Base-by-base conservation (phyloP, 148 eudicot species). In the Beta vulgaris region DNA sequence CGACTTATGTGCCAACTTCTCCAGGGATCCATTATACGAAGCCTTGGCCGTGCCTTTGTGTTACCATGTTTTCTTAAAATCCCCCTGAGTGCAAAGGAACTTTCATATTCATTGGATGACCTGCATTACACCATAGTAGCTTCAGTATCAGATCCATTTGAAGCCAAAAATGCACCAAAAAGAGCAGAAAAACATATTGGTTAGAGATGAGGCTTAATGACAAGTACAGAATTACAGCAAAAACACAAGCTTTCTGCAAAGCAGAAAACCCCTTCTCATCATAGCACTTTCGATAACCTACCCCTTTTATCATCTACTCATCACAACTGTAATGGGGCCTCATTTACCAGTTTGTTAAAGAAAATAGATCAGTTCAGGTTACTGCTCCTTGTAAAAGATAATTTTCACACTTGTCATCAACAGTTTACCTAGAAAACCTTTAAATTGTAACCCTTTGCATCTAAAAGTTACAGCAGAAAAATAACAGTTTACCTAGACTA, bases 401-500 rank as follows among this genome's bases (percentile, higher is more conserved):
- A 19, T 51, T 23, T 21, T 51, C 23, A 19, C 8, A n/a, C 55
- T 0, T 51, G 25, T 51, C 25, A 51, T 3, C 8, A 5, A 21
- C 57, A 8, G 19, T 51, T 9, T 5, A 21, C 57, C 57, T 5
- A 19, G 23, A n/a, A n/a, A n/a, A n/a, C n/a, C n/a, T n/a, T n/a
- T n/a, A n/a, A n/a, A n/a, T n/a, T n/a, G n/a, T n/a, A n/a, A n/a
- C n/a, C 87, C 89, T 75, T 87, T 91, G 83, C 93, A 89, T 71
- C 98, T 96, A 46, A 14, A 60, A 67, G 71, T 62, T 62, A 26
- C 58, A 43, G 16, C 61, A 34, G 55, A 23, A n/a, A 77, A 49
- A 13, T n/a, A n/a, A n/a, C n/a, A n/a, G n/a, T n/a, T n/a, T n/a
- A n/a, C n/a, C n/a, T n/a, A n/a, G n/a, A n/a, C n/a, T n/a, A n/a